Evolutionary conservation across 2,329 filamentous ascomycete species (phyloP).

Genomic region (Monilinia laxa): DNA sequence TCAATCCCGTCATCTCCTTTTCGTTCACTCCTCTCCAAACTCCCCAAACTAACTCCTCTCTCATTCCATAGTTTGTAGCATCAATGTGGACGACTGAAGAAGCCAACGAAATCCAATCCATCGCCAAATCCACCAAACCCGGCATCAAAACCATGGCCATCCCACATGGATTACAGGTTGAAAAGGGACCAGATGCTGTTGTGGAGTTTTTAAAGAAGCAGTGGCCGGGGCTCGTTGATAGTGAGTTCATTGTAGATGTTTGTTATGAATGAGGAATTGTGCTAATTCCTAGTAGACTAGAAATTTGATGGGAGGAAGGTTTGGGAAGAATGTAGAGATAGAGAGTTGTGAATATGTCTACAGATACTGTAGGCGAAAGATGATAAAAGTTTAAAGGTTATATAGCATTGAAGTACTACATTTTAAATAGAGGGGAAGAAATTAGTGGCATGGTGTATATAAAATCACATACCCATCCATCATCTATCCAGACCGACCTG

Average conservation of each 20-base stretch:
- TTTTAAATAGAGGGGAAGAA: no score
- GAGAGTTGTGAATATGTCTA: no score
- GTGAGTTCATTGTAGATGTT: constrained; percentile 3
- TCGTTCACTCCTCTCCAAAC: background rate
- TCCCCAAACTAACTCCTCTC: background rate
- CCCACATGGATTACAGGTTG: constrained; percentile 54
- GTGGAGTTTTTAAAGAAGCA: constrained; percentile 51
- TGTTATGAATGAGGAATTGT: background rate
- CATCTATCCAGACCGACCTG: no score
- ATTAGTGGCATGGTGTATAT: no score
- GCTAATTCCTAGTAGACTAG: background rate
- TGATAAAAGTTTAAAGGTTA: no score
- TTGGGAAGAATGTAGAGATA: background rate
- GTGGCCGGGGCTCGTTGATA: constrained; percentile 32
- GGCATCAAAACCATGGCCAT: constrained; percentile 53
- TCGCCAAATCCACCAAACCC: constrained; percentile 47
- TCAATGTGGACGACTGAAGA: constrained; percentile 54
- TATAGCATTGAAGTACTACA: no score
- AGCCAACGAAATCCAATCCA: constrained; percentile 46
- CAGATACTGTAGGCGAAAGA: no score
- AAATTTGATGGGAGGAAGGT: no score
- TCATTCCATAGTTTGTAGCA: constrained; percentile 53
- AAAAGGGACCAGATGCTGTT: constrained; percentile 54
- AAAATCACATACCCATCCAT: background rate
- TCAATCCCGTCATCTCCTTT: background rate